Conservation (phyloP, 495 filamentous ascomycete species). For the Glonium stellatum region DNA sequence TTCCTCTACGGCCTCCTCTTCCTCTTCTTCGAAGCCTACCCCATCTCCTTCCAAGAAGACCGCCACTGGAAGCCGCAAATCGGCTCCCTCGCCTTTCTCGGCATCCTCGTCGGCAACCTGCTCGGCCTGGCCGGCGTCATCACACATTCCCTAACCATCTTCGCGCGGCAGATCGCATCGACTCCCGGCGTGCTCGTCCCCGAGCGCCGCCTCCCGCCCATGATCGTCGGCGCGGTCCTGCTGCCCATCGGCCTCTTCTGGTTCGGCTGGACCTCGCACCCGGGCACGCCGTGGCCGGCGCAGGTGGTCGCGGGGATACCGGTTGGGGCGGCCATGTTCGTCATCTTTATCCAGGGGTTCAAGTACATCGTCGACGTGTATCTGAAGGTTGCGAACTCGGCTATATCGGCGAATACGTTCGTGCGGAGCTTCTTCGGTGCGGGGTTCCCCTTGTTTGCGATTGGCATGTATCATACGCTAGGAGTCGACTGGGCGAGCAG, state of each 20-base stretch:
- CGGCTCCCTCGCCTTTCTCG: slow-evolving; percentile 54
- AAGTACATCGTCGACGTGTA: slow-evolving; percentile 64
- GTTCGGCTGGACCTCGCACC: slow-evolving; percentile 55
- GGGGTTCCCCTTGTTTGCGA: slow-evolving; percentile 36
- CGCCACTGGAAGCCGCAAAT: slow-evolving; percentile 48
- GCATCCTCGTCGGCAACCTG: slow-evolving; percentile 6
- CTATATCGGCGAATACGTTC: slow-evolving; percentile 46
- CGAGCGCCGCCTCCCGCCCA: slow-evolving; percentile 52
- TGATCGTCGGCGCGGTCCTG: slow-evolving; percentile 31
- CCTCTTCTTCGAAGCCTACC: slow-evolving; percentile 56
- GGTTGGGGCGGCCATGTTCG: slow-evolving; percentile 30
- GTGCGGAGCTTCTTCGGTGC: slow-evolving; percentile 40
- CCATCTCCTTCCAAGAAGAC: slow-evolving; percentile 48
- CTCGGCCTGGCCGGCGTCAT: background rate
- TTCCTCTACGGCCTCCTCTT: slow-evolving; percentile 59
- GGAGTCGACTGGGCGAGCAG: slow-evolving; percentile 61
- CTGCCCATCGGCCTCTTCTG: slow-evolving; percentile 39
- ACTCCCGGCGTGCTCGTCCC: slow-evolving; percentile 47
- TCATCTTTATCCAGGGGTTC: slow-evolving; percentile 42
- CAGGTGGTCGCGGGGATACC: slow-evolving; percentile 31
- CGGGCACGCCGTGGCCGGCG: slow-evolving; percentile 25
- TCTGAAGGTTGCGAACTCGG: slow-evolving; percentile 48
- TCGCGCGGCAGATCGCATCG: slow-evolving; percentile 14
- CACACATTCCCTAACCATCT: background rate
- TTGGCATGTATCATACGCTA: slow-evolving; percentile 38